Conservation (phyloP, 192 early-diverging fungal genomes). For the Allomyces arbusculus region DNA sequence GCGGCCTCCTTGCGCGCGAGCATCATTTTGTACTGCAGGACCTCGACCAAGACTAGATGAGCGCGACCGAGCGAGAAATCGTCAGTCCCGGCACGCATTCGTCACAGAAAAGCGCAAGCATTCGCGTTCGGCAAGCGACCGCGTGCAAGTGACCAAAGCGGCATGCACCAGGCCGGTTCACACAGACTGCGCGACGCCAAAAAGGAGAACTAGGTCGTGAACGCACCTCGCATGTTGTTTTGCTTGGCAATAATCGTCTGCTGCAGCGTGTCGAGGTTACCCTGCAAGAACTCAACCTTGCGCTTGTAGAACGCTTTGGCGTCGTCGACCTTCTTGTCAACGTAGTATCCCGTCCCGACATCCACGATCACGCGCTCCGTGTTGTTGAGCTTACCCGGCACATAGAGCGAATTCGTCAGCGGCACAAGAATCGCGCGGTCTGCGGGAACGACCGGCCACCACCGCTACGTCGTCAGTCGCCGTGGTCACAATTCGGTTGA, state of each 20-base stretch:
- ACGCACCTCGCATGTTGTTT: conserved; percentile 37
- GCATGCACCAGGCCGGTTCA: too few species aligned
- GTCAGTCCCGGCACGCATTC: too few species aligned
- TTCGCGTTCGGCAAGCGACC: too few species aligned
- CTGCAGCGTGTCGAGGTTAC: conserved; percentile 60
- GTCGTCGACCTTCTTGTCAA: conserved; percentile 63
- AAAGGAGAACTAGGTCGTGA: neutral
- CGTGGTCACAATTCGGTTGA: neutral
- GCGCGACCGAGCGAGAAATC: too few species aligned
- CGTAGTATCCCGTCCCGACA: conserved; percentile 88
- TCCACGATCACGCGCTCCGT: conserved; percentile 78
- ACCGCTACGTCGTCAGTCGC: neutral
- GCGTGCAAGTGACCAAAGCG: too few species aligned
- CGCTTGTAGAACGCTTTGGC: conserved; percentile 60
- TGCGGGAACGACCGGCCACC: neutral
- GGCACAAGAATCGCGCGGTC: conserved; percentile 22
- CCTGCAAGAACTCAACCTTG: conserved; percentile 66
- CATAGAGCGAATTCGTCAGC: conserved; percentile 50
- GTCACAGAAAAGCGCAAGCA: too few species aligned
- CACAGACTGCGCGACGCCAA: neutral
- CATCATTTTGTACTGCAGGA: too few species aligned
- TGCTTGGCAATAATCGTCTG: conserved; percentile 61
- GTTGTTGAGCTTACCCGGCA: conserved; percentile 67
- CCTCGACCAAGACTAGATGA: too few species aligned
- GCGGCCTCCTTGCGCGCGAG: too few species aligned